Percentiles rank a stretch among this genome's conserved stretches.
Conservation (phyloP, 257 asterid species). For the Phtheirospermum japonicum region DNA sequence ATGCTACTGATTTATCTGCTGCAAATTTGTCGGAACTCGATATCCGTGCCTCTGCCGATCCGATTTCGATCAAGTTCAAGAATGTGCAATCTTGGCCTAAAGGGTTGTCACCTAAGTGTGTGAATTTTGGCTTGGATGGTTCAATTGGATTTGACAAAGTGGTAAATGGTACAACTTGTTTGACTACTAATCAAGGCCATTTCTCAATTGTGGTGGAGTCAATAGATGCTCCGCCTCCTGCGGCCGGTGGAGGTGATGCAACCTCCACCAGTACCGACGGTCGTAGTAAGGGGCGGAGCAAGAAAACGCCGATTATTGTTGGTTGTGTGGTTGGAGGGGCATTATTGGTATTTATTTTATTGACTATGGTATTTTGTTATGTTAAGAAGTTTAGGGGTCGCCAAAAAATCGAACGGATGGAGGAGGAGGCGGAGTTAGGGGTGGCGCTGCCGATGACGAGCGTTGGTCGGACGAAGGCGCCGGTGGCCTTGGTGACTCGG, state of each 20-base stretch:
- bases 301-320: constrained; percentile 22
- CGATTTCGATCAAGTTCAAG: constrained; percentile 45
- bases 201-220: constrained; percentile 54
- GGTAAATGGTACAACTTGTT: constrained; percentile 43
- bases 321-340: constrained; percentile 65
- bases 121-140: constrained; percentile 61
- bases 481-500: constrained; percentile 70
- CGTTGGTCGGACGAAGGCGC: constrained; percentile 69
- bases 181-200: constrained; percentile 65
- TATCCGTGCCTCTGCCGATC: constrained; percentile 44
- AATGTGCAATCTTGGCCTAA: constrained; percentile 22
- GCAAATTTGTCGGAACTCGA: constrained; percentile 53
- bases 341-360: constrained; percentile 22
- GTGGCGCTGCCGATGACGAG: constrained; percentile 61
- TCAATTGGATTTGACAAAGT: constrained; percentile 59
- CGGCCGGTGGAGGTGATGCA: constrained; percentile 40
- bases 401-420: constrained; percentile 64
- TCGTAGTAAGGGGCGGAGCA: constrained; percentile 19
- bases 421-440: constrained; percentile 67
- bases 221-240: constrained; percentile 38
- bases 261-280: not conserved
- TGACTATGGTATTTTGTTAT: constrained; percentile 37
- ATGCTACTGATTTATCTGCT: constrained; percentile 67
- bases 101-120: constrained; percentile 45
- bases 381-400: constrained; percentile 36